A percentile compares a stretch with the other conserved stretches of the same genome.
Evolutionary conservation across 805 yeast genomes (phyloP).

Genomic region (Yamadazyma ubonensis): DNA sequence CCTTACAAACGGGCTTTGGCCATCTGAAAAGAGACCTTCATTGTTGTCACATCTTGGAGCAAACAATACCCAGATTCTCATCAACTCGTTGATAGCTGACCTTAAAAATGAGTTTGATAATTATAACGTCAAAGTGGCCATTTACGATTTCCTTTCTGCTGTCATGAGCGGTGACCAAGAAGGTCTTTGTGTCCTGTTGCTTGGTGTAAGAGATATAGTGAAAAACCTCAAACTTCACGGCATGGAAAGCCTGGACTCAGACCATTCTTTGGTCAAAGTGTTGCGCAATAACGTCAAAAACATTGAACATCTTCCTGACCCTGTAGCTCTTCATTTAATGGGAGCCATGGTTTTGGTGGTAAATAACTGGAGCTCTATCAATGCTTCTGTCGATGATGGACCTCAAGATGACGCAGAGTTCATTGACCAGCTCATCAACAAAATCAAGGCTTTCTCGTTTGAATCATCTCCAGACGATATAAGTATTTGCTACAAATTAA

Average conservation of each 20-base stretch:
- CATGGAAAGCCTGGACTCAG: slow-evolving; percentile 9
- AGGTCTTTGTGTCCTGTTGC: slow-evolving; percentile 68
- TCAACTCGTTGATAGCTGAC: slow-evolving; percentile 60
- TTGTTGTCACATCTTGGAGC: slow-evolving; percentile 77
- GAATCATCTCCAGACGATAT: slow-evolving; percentile 13
- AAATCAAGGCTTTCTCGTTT: slow-evolving; percentile 23
- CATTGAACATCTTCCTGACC: slow-evolving; percentile 55
- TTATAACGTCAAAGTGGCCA: slow-evolving; percentile 49
- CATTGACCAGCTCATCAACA: slow-evolving; percentile 40
- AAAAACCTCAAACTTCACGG: slow-evolving; percentile 26
- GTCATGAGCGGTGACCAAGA: slow-evolving; percentile 73
- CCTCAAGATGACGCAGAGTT: slow-evolving; percentile 45
- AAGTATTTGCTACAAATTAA: slow-evolving; percentile 49
- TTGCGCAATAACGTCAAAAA: slow-evolving; percentile 55
- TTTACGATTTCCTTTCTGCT: slow-evolving; percentile 65
- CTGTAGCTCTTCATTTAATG: slow-evolving; percentile 63
- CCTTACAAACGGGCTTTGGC: slow-evolving; percentile 57
- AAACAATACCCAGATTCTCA: slow-evolving; percentile 56
- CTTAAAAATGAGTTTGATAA: slow-evolving; percentile 57
- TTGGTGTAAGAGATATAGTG: slow-evolving; percentile 58
- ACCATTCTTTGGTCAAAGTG: slow-evolving; percentile 49
- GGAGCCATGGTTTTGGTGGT: slow-evolving; percentile 74
- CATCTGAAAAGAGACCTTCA: slow-evolving; percentile 63
- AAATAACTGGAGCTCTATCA: slow-evolving; percentile 57
- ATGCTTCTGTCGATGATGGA: slow-evolving; percentile 23